Percentiles rank a stretch among this genome's conserved stretches.
These are phyloP conservation scores for Wickerhamomyces chaumierensis DNA, from an alignment of 805 yeast species.

Conservation along the genomic window DNA sequence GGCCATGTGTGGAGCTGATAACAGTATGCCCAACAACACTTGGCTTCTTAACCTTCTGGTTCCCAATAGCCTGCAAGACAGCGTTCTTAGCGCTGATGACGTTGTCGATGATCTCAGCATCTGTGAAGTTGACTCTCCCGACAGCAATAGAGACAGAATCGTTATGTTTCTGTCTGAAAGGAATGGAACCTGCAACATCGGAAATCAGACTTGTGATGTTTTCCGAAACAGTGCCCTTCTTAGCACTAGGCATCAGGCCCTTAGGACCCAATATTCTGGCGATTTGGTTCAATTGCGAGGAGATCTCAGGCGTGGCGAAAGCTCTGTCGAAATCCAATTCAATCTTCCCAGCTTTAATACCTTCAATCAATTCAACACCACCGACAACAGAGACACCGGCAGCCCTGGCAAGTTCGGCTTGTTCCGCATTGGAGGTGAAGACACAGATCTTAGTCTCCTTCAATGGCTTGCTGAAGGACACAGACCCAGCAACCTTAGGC, in stretches of 20 bases:
- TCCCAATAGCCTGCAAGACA: constrained; percentile 38
- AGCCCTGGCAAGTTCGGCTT: constrained; percentile 38
- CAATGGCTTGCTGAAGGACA: constrained; percentile 63
- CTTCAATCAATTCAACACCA: constrained; percentile 56
- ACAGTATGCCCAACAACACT: constrained; percentile 60
- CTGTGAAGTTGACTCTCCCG: constrained; percentile 70
- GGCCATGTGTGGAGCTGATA: constrained; percentile 65
- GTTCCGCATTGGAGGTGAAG: constrained; percentile 47
- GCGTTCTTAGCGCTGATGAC: constrained; percentile 57
- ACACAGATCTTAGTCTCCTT: constrained; percentile 56
- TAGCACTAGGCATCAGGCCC: constrained; percentile 80
- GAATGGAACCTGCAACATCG: constrained; percentile 52
- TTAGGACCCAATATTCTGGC: constrained; percentile 83
- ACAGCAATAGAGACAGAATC: constrained; percentile 53
- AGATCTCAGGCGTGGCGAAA: constrained; percentile 78
- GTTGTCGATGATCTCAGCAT: constrained; percentile 63
- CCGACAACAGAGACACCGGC: constrained; percentile 62
- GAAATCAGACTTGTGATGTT: constrained; percentile 44
- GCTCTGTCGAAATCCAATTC: constrained; percentile 49
- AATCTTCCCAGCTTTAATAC: constrained; percentile 39
- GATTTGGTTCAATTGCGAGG: constrained; percentile 45
- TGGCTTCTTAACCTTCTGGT: constrained; percentile 56
- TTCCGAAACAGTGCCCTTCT: constrained; percentile 77
- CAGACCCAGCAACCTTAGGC: constrained; percentile 59
- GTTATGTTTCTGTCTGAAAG: constrained; percentile 61